phyloP scores from a whole-genome alignment of 441 rosid genomes.

The Populus tomentosa region DNA sequence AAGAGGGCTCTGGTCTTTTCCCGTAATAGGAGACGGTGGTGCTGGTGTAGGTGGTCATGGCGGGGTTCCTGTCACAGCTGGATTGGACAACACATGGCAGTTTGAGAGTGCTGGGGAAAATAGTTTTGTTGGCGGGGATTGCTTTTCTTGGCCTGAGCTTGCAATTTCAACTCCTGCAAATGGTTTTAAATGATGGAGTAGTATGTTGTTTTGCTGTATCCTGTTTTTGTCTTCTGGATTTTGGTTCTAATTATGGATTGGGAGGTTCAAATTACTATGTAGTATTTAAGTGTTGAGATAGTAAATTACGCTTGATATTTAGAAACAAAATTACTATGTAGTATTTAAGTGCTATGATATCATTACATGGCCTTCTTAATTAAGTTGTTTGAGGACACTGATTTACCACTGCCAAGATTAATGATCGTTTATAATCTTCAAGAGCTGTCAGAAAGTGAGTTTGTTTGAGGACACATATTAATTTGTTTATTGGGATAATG shows the following conservation, averaged over 20 bases:
- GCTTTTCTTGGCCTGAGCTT: conserved; percentile 81
- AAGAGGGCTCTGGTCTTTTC: conserved; percentile 67
- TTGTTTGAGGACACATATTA: no score
- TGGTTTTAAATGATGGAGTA: conserved; percentile 50
- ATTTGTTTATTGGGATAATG: background rate
- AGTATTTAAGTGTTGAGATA: background rate
- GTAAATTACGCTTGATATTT: conserved; percentile 7
- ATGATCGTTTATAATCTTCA: no score
- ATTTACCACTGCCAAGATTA: no score
- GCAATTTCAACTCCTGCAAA: conserved; percentile 81
- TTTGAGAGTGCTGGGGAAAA: conserved; percentile 51
- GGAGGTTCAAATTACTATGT: background rate
- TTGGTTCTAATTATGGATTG: conserved; percentile 1
- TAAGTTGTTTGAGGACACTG: no score
- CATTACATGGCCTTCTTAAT: no score
- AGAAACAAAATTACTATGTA: background rate
- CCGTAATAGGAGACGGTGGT: conserved; percentile 39
- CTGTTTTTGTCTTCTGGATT: background rate
- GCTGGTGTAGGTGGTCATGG: conserved; percentile 17
- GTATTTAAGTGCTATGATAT: no score
- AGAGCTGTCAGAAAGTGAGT: no score
- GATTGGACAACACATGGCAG: conserved; percentile 62
- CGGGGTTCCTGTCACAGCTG: background rate
- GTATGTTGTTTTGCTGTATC: background rate
- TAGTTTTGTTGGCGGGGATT: conserved; percentile 61